Base-by-base conservation (phyloP, 2,329 filamentous ascomycete species). In the Zymoseptoria passerinii region DNA sequence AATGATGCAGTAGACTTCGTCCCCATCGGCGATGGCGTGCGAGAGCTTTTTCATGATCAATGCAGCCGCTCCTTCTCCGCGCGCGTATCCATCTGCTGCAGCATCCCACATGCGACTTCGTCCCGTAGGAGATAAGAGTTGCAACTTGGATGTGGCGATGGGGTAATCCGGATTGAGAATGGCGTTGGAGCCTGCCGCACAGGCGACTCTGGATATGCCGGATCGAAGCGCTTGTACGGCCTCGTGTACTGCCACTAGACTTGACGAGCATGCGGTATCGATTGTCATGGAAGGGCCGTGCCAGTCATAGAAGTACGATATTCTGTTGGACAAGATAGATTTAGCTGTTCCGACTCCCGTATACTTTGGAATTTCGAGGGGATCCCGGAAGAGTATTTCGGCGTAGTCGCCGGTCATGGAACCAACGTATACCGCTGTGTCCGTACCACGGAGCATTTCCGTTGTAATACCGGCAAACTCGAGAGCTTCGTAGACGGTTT, bases 21-120 rank as follows among this genome's bases (percentile, higher is more conserved):
- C 78, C 0, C 74, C 74, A 63, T 79, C 75, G 0, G 58, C 67
- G 3, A 84, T 57, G 0, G 83, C 83, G 1, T 74, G 67, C 4
- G 66, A 69, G 1, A 84, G 65, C 1, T 67, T 71, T 66, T 85
- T 85, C 0, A 86, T 61, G 0, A 84, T 68, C 0, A 85, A 61
- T 0, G 73, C 70, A 1, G 76, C 75, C 7, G 82, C 68, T 0
- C 81, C 81, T 54, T 85, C 82, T n/a, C 79, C 80, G 0, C 81
- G 75, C 27, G 74, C 79, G 66, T 75, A 81, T 5, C 79, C 81
- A 61, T 81, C 70, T 0, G 78, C 81, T 1, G 66, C 67, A 2
- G 66, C 69, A 13, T 70, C 67, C 59, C 72, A 76, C 35, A 69
- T 71, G 18, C 57, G 61, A 50, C 56, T 63, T 29, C 60, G 53